phyloP scores from a whole-genome alignment of 371 early-diverging fungal genomes.

The Mucor saturninus region DNA sequence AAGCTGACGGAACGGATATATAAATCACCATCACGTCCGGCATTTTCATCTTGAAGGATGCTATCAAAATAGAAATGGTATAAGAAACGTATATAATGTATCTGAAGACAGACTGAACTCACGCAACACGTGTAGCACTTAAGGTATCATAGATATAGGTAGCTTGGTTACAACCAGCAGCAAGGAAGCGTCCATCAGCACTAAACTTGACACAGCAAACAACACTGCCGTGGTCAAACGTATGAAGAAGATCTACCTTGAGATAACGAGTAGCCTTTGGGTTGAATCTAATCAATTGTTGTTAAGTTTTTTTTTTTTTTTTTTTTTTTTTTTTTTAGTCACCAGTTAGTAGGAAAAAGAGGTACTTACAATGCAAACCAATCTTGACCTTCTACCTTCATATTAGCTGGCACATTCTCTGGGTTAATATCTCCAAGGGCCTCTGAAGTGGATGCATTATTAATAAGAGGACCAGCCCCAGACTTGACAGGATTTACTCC shows the following conservation, averaged over 20 bases:
- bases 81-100: not conserved
- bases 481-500: conserved; percentile 37
- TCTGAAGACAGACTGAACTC: conserved; percentile 5
- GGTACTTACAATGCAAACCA: conserved; percentile 86
- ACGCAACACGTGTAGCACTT: conserved; percentile 55
- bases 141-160: conserved; percentile 86
- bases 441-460: conserved; percentile 25
- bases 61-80: conserved; percentile 39
- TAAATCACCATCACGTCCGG: conserved; percentile 77
- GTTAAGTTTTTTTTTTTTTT: not conserved
- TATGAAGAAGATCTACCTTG: conserved; percentile 82
- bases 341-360: not conserved
- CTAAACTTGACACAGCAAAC: conserved; percentile 96
- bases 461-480: conserved; percentile 44
- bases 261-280: conserved; percentile 71
- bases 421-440: conserved; percentile 81
- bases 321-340: not conserved
- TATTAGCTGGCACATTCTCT: conserved; percentile 76
- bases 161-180: conserved; percentile 91
- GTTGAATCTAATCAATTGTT: conserved; percentile 56
- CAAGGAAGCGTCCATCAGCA: conserved; percentile 85
- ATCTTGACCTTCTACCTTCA: conserved; percentile 89
- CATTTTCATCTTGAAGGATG: conserved; percentile 78
- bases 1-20: conserved; percentile 98
- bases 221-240: conserved; percentile 84